Base-by-base conservation (phyloP, 805 yeast genomes). In the Lipomyces kockii region DNA sequence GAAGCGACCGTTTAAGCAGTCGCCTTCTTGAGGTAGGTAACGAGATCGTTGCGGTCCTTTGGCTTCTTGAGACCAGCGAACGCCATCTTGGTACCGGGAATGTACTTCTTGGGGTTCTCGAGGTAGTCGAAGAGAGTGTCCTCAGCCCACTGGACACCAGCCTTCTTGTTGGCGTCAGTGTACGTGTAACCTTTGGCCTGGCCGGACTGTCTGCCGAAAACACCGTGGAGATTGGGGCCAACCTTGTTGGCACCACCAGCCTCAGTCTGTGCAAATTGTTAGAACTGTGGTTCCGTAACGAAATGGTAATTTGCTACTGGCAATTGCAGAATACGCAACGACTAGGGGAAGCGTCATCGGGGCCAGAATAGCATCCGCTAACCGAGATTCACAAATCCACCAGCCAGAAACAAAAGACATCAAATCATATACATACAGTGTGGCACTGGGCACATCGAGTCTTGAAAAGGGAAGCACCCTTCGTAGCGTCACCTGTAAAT, bases 81-180 rank as follows among this genome's bases (percentile, higher is more conserved):
- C 74, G 99, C 98, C 99, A 95, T 95, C 90, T 95, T 95, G 86
- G 98, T 95, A 83, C 99, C 99, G 81, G 99, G 99, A 76, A 95
- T 92, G 87, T 92, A 95, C 86, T 95, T 95, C 96, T 95, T 95
- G 85, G 99, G 99, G 91, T 95, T 95, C 84, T 90, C 97, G 83
- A 95, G 88, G 89, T 95, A 95, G 82, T 91, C 97, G 76, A 89
- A 86, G 90, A 95, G 87, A 81, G 92, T 86, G 80, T 92, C 92
- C 79, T 88, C 92, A 74, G 78, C 76, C 99, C 99, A 95, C 69
- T 76, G 76, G 72, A 95, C 97, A 79, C 92, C 96, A 84, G 92
- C 92, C 85, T 89, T 89, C 87, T 91, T 91, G 91, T 94, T 94
- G 80, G 99, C 98, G 76, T 95, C 99, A 67, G 98, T 92, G 88